Evolutionary conservation across 345 rosid genomes (phyloP), one percentile per base, ranked within the genome.

Genomic region (Eucalyptus shirleyi): DNA sequence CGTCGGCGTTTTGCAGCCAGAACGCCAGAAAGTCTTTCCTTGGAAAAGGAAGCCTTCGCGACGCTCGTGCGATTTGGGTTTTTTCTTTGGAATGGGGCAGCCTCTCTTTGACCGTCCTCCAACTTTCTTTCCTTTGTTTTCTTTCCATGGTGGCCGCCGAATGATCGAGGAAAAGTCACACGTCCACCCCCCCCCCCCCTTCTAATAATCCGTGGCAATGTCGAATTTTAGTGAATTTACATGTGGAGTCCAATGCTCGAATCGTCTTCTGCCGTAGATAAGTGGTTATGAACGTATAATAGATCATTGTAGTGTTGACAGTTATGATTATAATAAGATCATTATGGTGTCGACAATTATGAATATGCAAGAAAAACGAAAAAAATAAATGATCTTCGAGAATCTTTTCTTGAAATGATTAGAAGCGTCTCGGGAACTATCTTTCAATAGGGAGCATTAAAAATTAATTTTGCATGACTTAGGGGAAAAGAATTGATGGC

Each of bases 271-370:
- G 37, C 5, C 8, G 21, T n/a, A 8, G 21, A 15, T 65, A n/a
- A 65, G 77, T 3, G 77, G 8, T 15, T 8, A 30, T 12, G 34
- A 18, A n/a, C 19, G 6, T 7, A 40, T 15, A 5, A n/a, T n/a
- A n/a, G 37, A 34, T 34, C 37, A 34, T 34, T 34, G 37, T 11
- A 28, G 32, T 4, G 8, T 15, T 5, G 4, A 13, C 3, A 7
- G 37, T 34, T 34, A 34, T 34, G 37, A 34, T 34, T 34, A 34
- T 34, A 34, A 34, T 34, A 34, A 34, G 37, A 34, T 34, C 37
- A 34, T 34, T 34, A 34, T 11, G 13, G 32, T 4, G 9, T 15
- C 10, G 4, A 13, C 3, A 7, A 0, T 3, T 7, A 8, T 32
- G 40, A n/a, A n/a, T 15, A 15, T 30, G 9, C 1, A 62, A 65